Evolutionary conservation across 495 filamentous ascomycete genomes (phyloP), one percentile per base, ranked within the genome.

Genomic region (Trichoderma erinaceum): DNA sequence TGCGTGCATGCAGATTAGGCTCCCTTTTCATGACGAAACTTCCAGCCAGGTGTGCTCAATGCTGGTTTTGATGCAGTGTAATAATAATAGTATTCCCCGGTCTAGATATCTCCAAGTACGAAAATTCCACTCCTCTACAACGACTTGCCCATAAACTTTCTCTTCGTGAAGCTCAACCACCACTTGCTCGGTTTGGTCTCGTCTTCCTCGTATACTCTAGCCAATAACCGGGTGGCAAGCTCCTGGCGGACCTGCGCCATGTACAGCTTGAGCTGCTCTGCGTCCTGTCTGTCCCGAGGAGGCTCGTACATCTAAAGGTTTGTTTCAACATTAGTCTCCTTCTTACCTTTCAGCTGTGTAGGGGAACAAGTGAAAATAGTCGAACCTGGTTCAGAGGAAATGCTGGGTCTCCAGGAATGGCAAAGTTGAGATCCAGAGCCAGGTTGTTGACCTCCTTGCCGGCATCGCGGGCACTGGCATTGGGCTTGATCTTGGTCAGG

Each of bases 131-230:
- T 3, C 0, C 23, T 32, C 80, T 82, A 92, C 75, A 93, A 83
- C 72, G 86, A 87, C 85, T 97, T 97, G 74, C 93, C 93, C 96
- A 99, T 98, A 78, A 99, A 99, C 84, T 96, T 96, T 77, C 95
- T 88, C 86, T 98, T 99, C 63, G 90, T 90, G 77, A 97, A 99
- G 82, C 94, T 97, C 71, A 99, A 81, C 95, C 95, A 99, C 90
- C 93, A 98, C 87, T 99, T 99, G 73, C 92, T 96, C 73, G 95
- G 94, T 78, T 82, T 85, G 12, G 85, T 87, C 66, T 84, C 83
- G n/a, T 78, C 84, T 74, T 93, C 95, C 66, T 88, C 88, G 79
- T 96, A 99, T 75, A 99, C 86, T 73, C 92, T 87, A 18, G 87
- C 87, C 72, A 96, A 80, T 78, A 99, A 80, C 75, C 95, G 84